phyloP scores from a whole-genome alignment of 257 asterid species.

The Penstemon newberryi region DNA sequence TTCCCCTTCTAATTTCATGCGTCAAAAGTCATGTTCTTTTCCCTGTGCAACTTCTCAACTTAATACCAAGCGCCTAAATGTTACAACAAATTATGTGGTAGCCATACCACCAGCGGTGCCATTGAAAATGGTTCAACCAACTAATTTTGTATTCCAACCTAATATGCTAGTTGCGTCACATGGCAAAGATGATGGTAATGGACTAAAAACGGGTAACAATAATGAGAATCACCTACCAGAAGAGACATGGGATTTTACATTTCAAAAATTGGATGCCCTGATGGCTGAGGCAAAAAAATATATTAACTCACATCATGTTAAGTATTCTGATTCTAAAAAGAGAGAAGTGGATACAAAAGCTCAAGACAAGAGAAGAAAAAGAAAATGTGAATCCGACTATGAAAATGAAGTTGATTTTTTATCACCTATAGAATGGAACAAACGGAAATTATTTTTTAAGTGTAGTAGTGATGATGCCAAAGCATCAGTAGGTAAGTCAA shows the following conservation, averaged over 20 bases:
- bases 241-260: not conserved
- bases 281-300: slow-evolving; percentile 31
- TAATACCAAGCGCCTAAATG: not conserved
- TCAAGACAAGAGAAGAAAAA: not conserved
- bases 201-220: too few relatives aligned
- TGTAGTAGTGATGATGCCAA: too few relatives aligned
- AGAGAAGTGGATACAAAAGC: not conserved
- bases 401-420: too few relatives aligned
- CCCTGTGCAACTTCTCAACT: not conserved
- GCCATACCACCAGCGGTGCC: slow-evolving; percentile 28
- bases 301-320: not conserved
- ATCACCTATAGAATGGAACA: too few relatives aligned
- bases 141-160: not conserved
- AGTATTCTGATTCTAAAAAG: not conserved
- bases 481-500: not conserved
- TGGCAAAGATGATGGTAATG: slow-evolving; percentile 4
- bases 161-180: not conserved
- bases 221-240: not conserved
- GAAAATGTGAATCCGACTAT: not conserved
- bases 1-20: too few relatives aligned
- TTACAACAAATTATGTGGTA: not conserved
- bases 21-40: not conserved
- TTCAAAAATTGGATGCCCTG: not conserved
- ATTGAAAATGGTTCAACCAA: slow-evolving; percentile 27
- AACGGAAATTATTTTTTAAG: too few relatives aligned